phyloP scores from a whole-genome alignment of 331 rosid genomes.

The Phaseolus coccineus region DNA sequence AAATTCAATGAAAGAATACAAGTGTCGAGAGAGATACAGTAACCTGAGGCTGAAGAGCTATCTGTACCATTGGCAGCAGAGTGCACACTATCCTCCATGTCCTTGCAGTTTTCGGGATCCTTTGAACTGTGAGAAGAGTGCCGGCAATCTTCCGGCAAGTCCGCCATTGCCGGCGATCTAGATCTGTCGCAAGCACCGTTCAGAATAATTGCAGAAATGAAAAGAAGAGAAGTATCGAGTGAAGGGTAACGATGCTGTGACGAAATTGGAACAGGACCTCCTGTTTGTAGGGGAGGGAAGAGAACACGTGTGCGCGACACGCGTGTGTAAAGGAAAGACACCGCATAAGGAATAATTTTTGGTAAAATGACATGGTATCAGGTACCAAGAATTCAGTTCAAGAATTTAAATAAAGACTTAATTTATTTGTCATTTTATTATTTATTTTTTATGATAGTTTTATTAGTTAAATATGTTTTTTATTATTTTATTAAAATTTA shows the following conservation, averaged over 20 bases:
- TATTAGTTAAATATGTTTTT: too few relatives aligned
- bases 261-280: background rate
- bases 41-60: slow-evolving; percentile 58
- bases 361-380: too few relatives aligned
- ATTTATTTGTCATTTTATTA: too few relatives aligned
- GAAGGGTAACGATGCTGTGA: background rate
- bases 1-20: slow-evolving; percentile 23
- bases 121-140: slow-evolving; percentile 49
- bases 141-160: slow-evolving; percentile 51
- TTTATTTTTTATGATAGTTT: too few relatives aligned
- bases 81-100: slow-evolving; percentile 40
- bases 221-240: background rate
- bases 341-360: background rate
- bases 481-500: too few relatives aligned
- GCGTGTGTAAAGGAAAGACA: background rate
- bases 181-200: slow-evolving; percentile 45
- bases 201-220: background rate
- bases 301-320: slow-evolving; percentile 21
- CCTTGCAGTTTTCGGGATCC: slow-evolving; percentile 48
- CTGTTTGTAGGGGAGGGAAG: background rate
- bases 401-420: too few relatives aligned
- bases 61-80: slow-evolving; percentile 41
- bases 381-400: too few relatives aligned
- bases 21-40: background rate
- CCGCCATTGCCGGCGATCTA: slow-evolving; percentile 62